Percentiles rank a stretch among this genome's conserved stretches.
These are phyloP conservation scores for Aaosphaeria arxii DNA, from an alignment of 2,329 filamentous ascomycete genomes.

Conservation along the genomic window DNA sequence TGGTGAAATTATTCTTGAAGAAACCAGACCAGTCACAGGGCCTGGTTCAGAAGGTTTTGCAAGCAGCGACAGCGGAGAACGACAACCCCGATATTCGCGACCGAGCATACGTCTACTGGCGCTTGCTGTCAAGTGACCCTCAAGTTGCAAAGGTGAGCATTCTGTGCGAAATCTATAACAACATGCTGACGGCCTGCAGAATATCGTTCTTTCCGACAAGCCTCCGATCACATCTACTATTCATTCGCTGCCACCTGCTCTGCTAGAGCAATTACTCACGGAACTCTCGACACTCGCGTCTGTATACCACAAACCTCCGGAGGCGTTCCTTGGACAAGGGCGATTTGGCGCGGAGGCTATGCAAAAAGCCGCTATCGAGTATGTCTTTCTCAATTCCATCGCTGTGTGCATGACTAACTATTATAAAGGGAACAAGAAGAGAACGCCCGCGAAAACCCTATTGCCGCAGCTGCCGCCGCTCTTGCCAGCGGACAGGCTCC, in stretches of 20 bases:
- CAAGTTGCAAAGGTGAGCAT: slow-evolving; percentile 73
- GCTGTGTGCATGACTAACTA: slow-evolving; percentile 10
- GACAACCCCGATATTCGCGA: slow-evolving; percentile 98
- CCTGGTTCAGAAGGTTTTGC: slow-evolving; percentile 90
- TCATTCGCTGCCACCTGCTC: slow-evolving; percentile 74
- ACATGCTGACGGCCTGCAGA: slow-evolving; percentile 45
- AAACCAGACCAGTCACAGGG: slow-evolving; percentile 89
- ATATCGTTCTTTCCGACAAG: slow-evolving; percentile 88
- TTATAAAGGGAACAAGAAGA: slow-evolving; percentile 72
- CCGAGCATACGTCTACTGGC: slow-evolving; percentile 97
- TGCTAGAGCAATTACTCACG: slow-evolving; percentile 84
- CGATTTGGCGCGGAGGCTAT: slow-evolving; percentile 92
- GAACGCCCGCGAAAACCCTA: slow-evolving; percentile 88
- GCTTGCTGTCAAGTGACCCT: slow-evolving; percentile 86
- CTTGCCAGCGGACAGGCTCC: slow-evolving; percentile 54
- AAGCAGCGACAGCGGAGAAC: slow-evolving; percentile 87
- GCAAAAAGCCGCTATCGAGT: slow-evolving; percentile 90
- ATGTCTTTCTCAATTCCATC: slow-evolving; percentile 21
- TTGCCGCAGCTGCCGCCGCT: slow-evolving; percentile 74
- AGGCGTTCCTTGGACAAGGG: slow-evolving; percentile 96
- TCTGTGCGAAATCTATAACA: background rate
- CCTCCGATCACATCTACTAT: slow-evolving; percentile 94
- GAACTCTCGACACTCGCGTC: slow-evolving; percentile 94
- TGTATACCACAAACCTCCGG: slow-evolving; percentile 96
- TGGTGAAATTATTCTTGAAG: slow-evolving; percentile 96